Percentiles rank a stretch among this genome's conserved stretches.
Conservation (phyloP, 495 filamentous ascomycete genomes). For the Thozetella sp. region DNA sequence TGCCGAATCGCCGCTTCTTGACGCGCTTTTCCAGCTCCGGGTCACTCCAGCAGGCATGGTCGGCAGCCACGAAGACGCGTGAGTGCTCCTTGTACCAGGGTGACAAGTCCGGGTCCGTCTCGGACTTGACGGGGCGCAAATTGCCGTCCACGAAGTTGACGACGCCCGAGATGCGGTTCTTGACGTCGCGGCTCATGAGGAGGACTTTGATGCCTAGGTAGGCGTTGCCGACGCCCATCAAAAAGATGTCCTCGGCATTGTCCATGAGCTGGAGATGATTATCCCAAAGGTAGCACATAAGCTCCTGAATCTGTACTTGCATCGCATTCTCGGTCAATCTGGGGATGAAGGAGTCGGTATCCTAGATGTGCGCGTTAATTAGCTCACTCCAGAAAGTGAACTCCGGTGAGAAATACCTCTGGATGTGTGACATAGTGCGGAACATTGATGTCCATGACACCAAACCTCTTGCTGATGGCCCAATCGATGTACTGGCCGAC, state of each 20-base stretch:
- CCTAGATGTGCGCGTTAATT: slow-evolving; percentile 9
- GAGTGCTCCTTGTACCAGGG: slow-evolving; percentile 76
- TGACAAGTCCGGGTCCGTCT: slow-evolving; percentile 63
- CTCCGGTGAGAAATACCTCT: slow-evolving; percentile 39
- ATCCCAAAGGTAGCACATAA: slow-evolving; percentile 92
- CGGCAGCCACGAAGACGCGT: slow-evolving; percentile 68
- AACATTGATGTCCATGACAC: slow-evolving; percentile 87
- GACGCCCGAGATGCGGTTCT: slow-evolving; percentile 44
- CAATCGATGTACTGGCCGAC: slow-evolving; percentile 80
- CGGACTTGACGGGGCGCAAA: slow-evolving; percentile 66
- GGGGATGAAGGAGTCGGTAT: slow-evolving; percentile 34
- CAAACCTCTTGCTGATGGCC: slow-evolving; percentile 72
- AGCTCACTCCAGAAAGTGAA: neutral
- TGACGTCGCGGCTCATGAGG: slow-evolving; percentile 61
- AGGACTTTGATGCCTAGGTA: slow-evolving; percentile 72
- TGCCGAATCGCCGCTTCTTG: slow-evolving; percentile 67
- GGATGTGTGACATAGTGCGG: slow-evolving; percentile 67
- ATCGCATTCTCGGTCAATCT: slow-evolving; percentile 29
- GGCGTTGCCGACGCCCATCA: slow-evolving; percentile 82
- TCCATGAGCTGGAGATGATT: slow-evolving; percentile 90
- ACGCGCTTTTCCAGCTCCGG: slow-evolving; percentile 49
- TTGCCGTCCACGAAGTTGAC: slow-evolving; percentile 63
- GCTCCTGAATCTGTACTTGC: slow-evolving; percentile 65
- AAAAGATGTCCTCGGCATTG: slow-evolving; percentile 65
- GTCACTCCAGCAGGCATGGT: slow-evolving; percentile 73